phyloP scores from a whole-genome alignment of 176 grass and related monocot species.

The Lolium perenne region DNA sequence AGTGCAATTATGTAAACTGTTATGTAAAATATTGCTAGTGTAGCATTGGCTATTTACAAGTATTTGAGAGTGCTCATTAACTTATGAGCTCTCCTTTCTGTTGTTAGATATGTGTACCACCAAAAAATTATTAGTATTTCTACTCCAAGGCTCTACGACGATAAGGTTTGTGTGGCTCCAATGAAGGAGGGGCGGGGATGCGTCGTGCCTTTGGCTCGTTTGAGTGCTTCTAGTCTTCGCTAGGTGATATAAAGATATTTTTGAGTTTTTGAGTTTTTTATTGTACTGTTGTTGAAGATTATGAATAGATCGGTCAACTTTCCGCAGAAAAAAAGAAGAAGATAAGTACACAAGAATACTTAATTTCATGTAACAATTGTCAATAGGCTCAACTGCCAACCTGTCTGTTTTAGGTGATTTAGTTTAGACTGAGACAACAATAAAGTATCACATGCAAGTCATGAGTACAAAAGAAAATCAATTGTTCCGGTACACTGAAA shows the following conservation, averaged over 20 bases:
- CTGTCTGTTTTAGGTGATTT: too few relatives aligned
- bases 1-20: background rate
- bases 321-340: background rate
- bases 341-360: background rate
- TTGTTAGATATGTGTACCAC: background rate
- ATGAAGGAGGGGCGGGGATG: too few relatives aligned
- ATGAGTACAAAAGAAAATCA: background rate
- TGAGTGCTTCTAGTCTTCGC: too few relatives aligned
- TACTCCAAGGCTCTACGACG: background rate
- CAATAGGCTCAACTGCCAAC: too few relatives aligned
- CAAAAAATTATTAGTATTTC: background rate
- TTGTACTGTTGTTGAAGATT: too few relatives aligned
- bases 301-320: too few relatives aligned
- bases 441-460: background rate
- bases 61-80: background rate
- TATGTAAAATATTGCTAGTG: too few relatives aligned
- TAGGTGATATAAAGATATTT: too few relatives aligned
- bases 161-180: background rate
- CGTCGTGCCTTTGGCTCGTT: too few relatives aligned
- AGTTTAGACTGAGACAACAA: too few relatives aligned
- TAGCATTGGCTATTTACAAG: too few relatives aligned
- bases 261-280: too few relatives aligned
- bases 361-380: background rate
- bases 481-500: background rate
- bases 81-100: background rate